Evolutionary conservation across 371 early-diverging fungal species (phyloP), one percentile per base, ranked within the genome.

Genomic region (Syncephalis fuscata): DNA sequence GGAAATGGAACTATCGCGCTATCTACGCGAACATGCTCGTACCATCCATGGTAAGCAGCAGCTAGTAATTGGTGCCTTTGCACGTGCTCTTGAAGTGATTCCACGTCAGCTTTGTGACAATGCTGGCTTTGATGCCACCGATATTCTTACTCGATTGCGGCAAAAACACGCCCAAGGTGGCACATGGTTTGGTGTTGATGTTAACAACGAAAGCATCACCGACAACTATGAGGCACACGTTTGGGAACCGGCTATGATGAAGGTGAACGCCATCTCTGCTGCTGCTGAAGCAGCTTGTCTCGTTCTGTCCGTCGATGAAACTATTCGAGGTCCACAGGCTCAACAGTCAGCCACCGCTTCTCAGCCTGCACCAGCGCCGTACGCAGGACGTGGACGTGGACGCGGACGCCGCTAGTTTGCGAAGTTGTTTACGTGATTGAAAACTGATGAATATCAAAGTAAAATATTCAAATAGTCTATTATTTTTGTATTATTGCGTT

Each of bases 51-150:
- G 91, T 51, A 95, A 95, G 68, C 92, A 92, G 68, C 94, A 94
- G 67, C 76, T 98, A 64, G 83, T 99, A 45, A 84, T 93, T 64
- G 80, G 80, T 41, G 94, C 98, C 1, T 90, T 92, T 64, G 96
- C 98, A 45, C 91, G 91, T 64, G 98, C 99, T 11, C 78, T 99
- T 49, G 99, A 99, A 70, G 82, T 95, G 25, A 96, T 99, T 56
- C 99, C 99, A 11, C 83, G 96, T 62, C 96, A 96, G 66, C 76
- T 99, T 25, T 90, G 94, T 65, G 92, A 92, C 66, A 99, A 99
- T 68, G 98, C 99, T 52, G 99, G 99, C 50, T 92, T 99, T 55
- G 99, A 99, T 64, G 85, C 98, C n/a, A 98, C 97, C 10, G 92
- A 91, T 65, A 85, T 93, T 52, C 71, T 99, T 43, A 98, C 97